These are phyloP conservation scores for Termitomyces sp. DNA, from an alignment of 768 basidiomycete genomes.

Conservation along the genomic window DNA sequence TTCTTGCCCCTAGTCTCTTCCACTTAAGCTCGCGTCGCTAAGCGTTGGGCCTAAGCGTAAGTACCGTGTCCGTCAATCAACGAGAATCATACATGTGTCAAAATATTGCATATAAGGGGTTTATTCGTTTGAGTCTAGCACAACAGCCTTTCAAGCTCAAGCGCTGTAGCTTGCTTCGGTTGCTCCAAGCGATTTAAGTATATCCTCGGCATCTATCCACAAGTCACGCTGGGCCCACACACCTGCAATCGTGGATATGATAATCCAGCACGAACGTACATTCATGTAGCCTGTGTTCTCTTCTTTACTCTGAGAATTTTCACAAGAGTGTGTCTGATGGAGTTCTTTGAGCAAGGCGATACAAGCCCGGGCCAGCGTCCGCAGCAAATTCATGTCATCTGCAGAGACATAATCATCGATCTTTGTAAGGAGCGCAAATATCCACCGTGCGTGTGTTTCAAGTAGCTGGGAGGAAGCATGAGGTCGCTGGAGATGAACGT, in stretches of 20 bases:
- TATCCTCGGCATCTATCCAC: constrained; percentile 70
- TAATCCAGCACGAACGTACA: constrained; percentile 66
- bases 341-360: constrained; percentile 41
- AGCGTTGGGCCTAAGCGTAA: not conserved
- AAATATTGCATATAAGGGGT: not conserved
- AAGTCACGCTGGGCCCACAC: constrained; percentile 79
- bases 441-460: constrained; percentile 67
- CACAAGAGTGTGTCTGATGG: constrained; percentile 14
- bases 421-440: constrained; percentile 66
- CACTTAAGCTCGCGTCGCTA: not conserved
- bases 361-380: constrained; percentile 70
- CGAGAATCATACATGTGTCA: constrained; percentile 7
- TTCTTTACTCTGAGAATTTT: constrained; percentile 1
- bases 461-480: constrained; percentile 34
- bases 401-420: constrained; percentile 65
- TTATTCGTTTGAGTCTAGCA: not conserved
- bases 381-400: constrained; percentile 73
- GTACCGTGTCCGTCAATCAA: not conserved
- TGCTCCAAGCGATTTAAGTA: constrained; percentile 25
- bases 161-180: not conserved
- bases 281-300: constrained; percentile 18
- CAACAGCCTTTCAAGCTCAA: not conserved
- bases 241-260: constrained; percentile 56
- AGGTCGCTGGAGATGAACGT: constrained; percentile 45
- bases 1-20: constrained; percentile 3